Conservation (phyloP, 2,329 filamentous ascomycete species). For the Cladosporium cucumerinum region DNA sequence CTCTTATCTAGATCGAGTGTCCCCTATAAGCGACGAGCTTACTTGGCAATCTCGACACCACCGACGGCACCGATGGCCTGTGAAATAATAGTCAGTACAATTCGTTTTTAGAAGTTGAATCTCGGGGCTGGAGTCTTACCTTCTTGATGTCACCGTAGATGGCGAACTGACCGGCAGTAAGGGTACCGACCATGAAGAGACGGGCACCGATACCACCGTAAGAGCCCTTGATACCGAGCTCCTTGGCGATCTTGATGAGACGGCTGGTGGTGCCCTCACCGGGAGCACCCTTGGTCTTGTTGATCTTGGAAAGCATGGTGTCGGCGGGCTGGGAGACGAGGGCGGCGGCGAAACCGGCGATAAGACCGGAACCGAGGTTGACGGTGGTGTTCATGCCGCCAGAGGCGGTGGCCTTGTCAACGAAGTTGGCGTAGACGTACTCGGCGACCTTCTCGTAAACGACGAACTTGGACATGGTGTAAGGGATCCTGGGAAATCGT, state of each 20-base stretch:
- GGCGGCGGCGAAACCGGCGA: slow-evolving; percentile 83
- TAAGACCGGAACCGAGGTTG: slow-evolving; percentile 81
- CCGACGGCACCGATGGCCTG: slow-evolving; percentile 61
- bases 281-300: slow-evolving; percentile 85
- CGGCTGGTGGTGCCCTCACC: slow-evolving; percentile 79
- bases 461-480: slow-evolving; percentile 95
- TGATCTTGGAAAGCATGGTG: slow-evolving; percentile 94
- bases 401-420: slow-evolving; percentile 70
- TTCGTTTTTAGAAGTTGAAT: not conserved
- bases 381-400: slow-evolving; percentile 69
- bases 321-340: slow-evolving; percentile 86
- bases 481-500: slow-evolving; percentile 63
- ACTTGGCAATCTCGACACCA: slow-evolving; percentile 66
- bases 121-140: slow-evolving; percentile 31
- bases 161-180: slow-evolving; percentile 79
- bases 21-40: slow-evolving; percentile 9
- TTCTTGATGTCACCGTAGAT: slow-evolving; percentile 81
- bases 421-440: slow-evolving; percentile 57
- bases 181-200: slow-evolving; percentile 70
- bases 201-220: slow-evolving; percentile 79
- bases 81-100: slow-evolving; percentile 14
- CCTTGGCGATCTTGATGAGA: slow-evolving; percentile 82
- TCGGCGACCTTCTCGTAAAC: slow-evolving; percentile 87
- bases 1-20: not conserved
- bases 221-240: slow-evolving; percentile 72